Evolutionary conservation across 2,329 filamentous ascomycete genomes (phyloP).

Genomic region (Paracorniculantispora psalliotae): DNA sequence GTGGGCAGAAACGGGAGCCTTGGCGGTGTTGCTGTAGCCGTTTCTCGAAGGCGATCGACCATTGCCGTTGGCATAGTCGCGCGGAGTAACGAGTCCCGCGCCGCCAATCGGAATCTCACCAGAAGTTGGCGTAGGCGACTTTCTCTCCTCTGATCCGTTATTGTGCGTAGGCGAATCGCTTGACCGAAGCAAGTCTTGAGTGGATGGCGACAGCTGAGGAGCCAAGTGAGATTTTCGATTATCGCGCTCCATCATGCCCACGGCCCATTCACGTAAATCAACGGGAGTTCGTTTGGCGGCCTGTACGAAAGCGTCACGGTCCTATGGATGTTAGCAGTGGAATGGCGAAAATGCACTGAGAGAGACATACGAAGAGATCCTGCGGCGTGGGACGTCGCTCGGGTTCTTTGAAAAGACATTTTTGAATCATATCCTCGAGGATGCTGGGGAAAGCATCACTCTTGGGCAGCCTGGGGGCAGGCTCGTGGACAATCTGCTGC

Average conservation of each 20-base stretch:
- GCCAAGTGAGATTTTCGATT: slow-evolving; percentile 93
- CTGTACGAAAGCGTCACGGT: slow-evolving; percentile 89
- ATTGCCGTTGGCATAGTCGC: slow-evolving; percentile 40
- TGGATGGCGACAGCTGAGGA: slow-evolving; percentile 72
- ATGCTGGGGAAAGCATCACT: slow-evolving; percentile 96
- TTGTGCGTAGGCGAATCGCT: slow-evolving; percentile 52
- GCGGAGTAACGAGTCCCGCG: slow-evolving; percentile 49
- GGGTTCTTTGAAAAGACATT: slow-evolving; percentile 86
- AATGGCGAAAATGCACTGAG: background rate
- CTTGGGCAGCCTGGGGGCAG: slow-evolving; percentile 87
- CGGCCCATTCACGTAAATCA: slow-evolving; percentile 87
- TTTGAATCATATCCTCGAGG: slow-evolving; percentile 93
- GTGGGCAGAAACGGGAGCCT: slow-evolving; percentile 38
- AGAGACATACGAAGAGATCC: slow-evolving; percentile 73
- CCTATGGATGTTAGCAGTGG: slow-evolving; percentile 43
- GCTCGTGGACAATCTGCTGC: slow-evolving; percentile 96
- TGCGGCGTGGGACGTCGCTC: slow-evolving; percentile 86
- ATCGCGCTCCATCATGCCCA: slow-evolving; percentile 88
- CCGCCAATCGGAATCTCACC: slow-evolving; percentile 66
- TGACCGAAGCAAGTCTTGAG: slow-evolving; percentile 67
- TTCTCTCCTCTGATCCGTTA: slow-evolving; percentile 37
- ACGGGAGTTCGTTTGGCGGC: slow-evolving; percentile 96
- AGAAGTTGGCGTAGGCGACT: slow-evolving; percentile 59
- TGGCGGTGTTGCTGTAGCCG: slow-evolving; percentile 38
- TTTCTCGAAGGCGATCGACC: slow-evolving; percentile 49